Base-by-base conservation (phyloP, 2,329 filamentous ascomycete genomes). In the Cercospora sp. region DNA sequence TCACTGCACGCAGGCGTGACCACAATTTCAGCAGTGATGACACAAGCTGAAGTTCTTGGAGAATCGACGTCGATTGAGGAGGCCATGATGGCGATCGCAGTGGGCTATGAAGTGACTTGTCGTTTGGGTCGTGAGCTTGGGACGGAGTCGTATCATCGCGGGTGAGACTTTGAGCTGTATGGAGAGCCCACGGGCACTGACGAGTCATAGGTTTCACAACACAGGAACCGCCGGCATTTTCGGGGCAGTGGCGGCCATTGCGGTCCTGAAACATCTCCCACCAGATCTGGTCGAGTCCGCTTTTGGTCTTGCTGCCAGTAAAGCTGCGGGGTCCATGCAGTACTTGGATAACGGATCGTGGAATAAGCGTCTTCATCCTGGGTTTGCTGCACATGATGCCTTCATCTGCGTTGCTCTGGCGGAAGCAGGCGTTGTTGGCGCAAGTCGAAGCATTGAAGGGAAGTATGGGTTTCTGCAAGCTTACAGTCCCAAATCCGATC, bases 1-100 rank as follows among this genome's bases (percentile, higher is more conserved):
- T 79, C 80, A 16, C 72, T 83, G 16, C 81, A 83, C 68, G 77
- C 80, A 0, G 81, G 81, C 30, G 78, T 80, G 0, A 80, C 80
- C 0, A 75, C 80, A 16, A 80, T 81, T 7, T 77, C 79, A 0
- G 80, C 79, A 2, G 78, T 79, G 7, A 71, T 80, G 51, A 74
- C 77, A 10, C 73, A 77, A 65, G 75, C 76, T 1, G 78, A 80
- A 64, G 16, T 74, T 2, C 68, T 75, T 1, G 73, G 69, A 8
- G 57, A 66, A 1, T 51, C 62, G 9, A 67, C 71, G 6, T 69
- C 26, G 4, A 69, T 69, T 8, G 72, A 74, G 3, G 66, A 70
- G 0, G 73, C 79, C 53, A 74, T 80, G 64, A 69, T 79, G 5
- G 76, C 77, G 10, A 69, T 80, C 12, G 72, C 73, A 20, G 71